Evolutionary conservation across 2,329 filamentous ascomycete species (phyloP).

Genomic region (Alternaria hordeiaustralica): DNA sequence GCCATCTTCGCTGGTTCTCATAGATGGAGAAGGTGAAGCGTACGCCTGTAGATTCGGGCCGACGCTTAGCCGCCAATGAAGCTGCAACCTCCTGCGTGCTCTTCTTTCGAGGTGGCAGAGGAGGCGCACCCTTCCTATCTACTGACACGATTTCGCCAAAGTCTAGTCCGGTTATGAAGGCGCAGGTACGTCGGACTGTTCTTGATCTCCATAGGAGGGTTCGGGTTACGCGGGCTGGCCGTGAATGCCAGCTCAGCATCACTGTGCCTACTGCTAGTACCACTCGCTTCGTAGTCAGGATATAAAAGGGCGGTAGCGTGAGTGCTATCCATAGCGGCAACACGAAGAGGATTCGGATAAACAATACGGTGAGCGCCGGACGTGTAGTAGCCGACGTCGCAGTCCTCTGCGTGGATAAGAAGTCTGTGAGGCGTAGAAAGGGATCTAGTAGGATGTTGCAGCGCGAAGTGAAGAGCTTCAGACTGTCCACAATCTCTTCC

Average conservation of each 20-base stretch:
- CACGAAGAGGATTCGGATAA: conserved; percentile 85
- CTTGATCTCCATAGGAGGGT: conserved; percentile 90
- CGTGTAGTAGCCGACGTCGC: conserved; percentile 90
- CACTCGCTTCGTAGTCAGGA: conserved; percentile 86
- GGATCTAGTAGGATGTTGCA: conserved; percentile 94
- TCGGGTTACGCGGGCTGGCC: conserved; percentile 81
- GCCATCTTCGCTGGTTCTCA: conserved; percentile 94
- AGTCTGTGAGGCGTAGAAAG: conserved; percentile 86
- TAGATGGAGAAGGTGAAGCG: conserved; percentile 97
- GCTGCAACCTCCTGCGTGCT: conserved; percentile 57
- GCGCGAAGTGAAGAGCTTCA: conserved; percentile 87
- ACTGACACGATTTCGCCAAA: conserved; percentile 61
- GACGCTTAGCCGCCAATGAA: conserved; percentile 49
- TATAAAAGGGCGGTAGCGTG: conserved; percentile 79
- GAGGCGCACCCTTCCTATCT: conserved; percentile 42
- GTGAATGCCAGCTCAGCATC: conserved; percentile 88
- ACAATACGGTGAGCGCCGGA: conserved; percentile 86
- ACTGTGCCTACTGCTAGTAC: conserved; percentile 86
- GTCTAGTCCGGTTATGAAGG: conserved; percentile 79
- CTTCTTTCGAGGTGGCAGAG: conserved; percentile 53
- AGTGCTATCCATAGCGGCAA: conserved; percentile 87
- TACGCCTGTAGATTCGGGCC: conserved; percentile 71
- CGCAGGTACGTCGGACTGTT: conserved; percentile 71
- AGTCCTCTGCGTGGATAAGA: conserved; percentile 87
- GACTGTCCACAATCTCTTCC: conserved; percentile 94